Evolutionary conservation across 371 early-diverging fungal species (phyloP).

Genomic region (Mucor circinelloides): DNA sequence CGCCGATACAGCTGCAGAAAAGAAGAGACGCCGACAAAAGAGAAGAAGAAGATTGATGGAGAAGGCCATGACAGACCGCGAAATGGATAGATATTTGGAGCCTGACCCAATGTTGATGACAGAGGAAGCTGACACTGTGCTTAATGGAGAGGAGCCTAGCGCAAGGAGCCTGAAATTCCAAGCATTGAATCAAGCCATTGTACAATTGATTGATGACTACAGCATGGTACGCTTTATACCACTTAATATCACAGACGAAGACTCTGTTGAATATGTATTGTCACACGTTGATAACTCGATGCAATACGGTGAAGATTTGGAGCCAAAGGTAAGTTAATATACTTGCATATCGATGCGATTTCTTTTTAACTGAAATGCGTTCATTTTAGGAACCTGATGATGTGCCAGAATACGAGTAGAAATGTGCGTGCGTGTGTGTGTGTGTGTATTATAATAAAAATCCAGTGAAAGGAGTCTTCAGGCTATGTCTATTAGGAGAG

Average conservation of each 20-base stretch:
- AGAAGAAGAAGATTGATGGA: conserved; percentile 39
- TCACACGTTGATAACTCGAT: conserved; percentile 93
- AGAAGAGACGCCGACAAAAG: conserved; percentile 35
- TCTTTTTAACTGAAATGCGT: conserved; percentile 4
- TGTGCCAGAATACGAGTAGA: conserved; percentile 34
- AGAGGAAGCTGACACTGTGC: conserved; percentile 71
- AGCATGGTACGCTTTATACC: conserved; percentile 96
- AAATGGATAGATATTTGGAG: conserved; percentile 76
- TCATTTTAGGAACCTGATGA: conserved; percentile 44
- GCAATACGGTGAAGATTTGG: conserved; percentile 97
- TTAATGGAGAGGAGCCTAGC: conserved; percentile 29
- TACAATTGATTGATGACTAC: conserved; percentile 91
- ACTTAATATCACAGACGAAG: conserved; percentile 93
- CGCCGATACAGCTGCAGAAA: conserved; percentile 25
- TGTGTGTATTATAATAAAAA: not conserved
- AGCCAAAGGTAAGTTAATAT: conserved; percentile 74
- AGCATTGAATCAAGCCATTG: conserved; percentile 87
- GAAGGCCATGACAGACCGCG: conserved; percentile 45
- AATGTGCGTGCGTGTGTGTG: not conserved
- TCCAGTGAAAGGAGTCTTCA: not conserved
- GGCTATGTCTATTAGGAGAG: not conserved
- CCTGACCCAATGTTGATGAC: conserved; percentile 84
- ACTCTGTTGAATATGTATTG: conserved; percentile 84
- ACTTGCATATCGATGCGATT: conserved; percentile 9
- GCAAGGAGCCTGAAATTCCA: conserved; percentile 75